Base-by-base conservation (phyloP, 768 basidiomycete genomes). In the Lanmaoa pseudosensibilis region DNA sequence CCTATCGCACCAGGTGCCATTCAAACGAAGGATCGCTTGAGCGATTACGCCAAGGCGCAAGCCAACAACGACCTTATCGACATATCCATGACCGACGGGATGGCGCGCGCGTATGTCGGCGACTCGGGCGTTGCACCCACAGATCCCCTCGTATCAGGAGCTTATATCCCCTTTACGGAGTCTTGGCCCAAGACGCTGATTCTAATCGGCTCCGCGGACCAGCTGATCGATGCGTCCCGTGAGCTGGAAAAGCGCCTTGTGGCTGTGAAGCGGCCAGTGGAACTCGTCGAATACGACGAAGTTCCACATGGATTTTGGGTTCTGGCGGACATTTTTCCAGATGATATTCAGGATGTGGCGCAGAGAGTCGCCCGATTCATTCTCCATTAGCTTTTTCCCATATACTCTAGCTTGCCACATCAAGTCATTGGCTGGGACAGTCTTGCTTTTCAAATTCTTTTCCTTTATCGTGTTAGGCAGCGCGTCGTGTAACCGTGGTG, bases 1-100 rank as follows among this genome's bases (percentile, higher is more conserved):
- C 71, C 86, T 21, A 75, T 89, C 32, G 74, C 85, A 0, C 88
- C 88, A 0, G 7, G 0, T 4, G 18, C 52, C 6, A 46, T 48
- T 7, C 56, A 23, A 8, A 68, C 64, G 2, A 16, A 4, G 1
- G 50, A 60, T 12, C 2, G 0, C n/a, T 1, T 27, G 15, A 52
- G 50, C 41, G 57, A 58, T 6, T 15, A 52, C 2, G 47, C 53
- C 45, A 46, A 48, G 54, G 36, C 46, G 18, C 43, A 40, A 3
- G 25, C 7, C 4, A 40, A 2, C 15, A 25, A 25, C 1, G 63
- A 71, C 32, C 15, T 55, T 8, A 3, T 60, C 15, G 12, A 36
- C 15, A 0, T 34, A 9, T 16, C 40, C 2, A 1, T 0, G 1
- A 38, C 18, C 12, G n/a, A n/a, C n/a, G 19, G 39, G 34, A 1